A percentile compares a stretch with the other conserved stretches of the same genome.
These are phyloP conservation scores for Podaxis carcinomalis DNA, from an alignment of 768 basidiomycete genomes.

Conservation along the genomic window DNA sequence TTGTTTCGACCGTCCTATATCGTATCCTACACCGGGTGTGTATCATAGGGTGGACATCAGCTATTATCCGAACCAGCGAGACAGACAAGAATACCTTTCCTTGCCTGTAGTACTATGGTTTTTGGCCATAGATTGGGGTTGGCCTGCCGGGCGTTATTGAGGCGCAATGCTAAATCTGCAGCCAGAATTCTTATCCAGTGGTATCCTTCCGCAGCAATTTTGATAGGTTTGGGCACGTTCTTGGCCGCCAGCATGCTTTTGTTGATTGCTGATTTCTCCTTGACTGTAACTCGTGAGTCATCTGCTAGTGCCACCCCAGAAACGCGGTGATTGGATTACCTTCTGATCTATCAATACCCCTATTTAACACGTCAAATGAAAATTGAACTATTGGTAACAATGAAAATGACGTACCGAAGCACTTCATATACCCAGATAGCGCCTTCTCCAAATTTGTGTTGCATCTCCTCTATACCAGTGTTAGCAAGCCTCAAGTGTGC, in stretches of 20 bases:
- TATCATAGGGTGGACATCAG: slow-evolving; percentile 5
- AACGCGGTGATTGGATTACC: slow-evolving; percentile 37
- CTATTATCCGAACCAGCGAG: neutral
- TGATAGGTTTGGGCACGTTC: slow-evolving; percentile 80
- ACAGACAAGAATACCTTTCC: slow-evolving; percentile 49
- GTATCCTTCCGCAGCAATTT: slow-evolving; percentile 65
- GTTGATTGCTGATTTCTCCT: slow-evolving; percentile 69
- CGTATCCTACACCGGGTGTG: slow-evolving; percentile 44
- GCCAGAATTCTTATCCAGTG: slow-evolving; percentile 93
- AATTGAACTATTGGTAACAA: slow-evolving; percentile 1
- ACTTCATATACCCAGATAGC: slow-evolving; percentile 93
- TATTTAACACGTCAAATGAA: slow-evolving; percentile 21
- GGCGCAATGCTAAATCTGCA: slow-evolving; percentile 81
- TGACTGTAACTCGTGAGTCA: slow-evolving; percentile 48
- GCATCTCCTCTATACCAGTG: slow-evolving; percentile 60
- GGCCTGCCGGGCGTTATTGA: slow-evolving; percentile 74
- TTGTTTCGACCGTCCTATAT: slow-evolving; percentile 73
- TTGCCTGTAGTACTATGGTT: slow-evolving; percentile 74
- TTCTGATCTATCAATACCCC: slow-evolving; percentile 87
- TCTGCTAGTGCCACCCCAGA: neutral
- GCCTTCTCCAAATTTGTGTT: slow-evolving; percentile 74
- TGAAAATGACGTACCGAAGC: slow-evolving; percentile 52
- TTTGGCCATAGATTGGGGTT: slow-evolving; percentile 88
- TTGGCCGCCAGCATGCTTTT: slow-evolving; percentile 98
- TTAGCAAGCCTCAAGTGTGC: neutral